These are phyloP conservation scores for Clitocybe nebularis DNA, from an alignment of 1,284 basidiomycete species.

Conservation along the genomic window DNA sequence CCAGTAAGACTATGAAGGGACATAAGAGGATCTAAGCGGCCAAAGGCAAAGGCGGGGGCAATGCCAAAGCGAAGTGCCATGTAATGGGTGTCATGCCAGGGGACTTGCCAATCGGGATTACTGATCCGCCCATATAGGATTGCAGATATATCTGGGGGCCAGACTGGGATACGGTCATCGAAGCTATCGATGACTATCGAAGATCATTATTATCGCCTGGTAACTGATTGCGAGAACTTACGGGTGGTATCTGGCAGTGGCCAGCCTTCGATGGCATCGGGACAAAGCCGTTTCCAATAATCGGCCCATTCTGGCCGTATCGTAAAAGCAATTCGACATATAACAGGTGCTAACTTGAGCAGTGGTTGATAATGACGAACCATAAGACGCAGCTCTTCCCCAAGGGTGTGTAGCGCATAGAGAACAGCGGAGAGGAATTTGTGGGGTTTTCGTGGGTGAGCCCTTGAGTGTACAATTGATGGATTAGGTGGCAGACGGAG, in stretches of 20 bases:
- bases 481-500: constrained; percentile 38
- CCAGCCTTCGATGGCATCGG: constrained; percentile 56
- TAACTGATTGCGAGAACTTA: constrained; percentile 26
- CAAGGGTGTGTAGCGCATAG: constrained; percentile 74
- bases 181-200: constrained; percentile 38
- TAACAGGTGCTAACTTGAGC: constrained; percentile 56
- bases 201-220: not conserved
- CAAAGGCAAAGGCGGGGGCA: constrained; percentile 56
- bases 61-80: constrained; percentile 49
- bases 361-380: constrained; percentile 53
- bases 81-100: constrained; percentile 47
- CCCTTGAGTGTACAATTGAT: constrained; percentile 12
- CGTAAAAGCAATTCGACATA: constrained; percentile 63
- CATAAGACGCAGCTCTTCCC: constrained; percentile 62
- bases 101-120: constrained; percentile 62
- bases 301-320: constrained; percentile 82
- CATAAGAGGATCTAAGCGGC: constrained; percentile 51
- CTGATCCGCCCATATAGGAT: constrained; percentile 62
- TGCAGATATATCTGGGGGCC: constrained; percentile 64
- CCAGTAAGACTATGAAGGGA: constrained; percentile 47
- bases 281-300: constrained; percentile 80
- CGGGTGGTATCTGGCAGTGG: constrained; percentile 41
- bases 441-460: constrained; percentile 32
- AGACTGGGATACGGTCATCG: constrained; percentile 65
- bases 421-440: constrained; percentile 49